Evolutionary conservation across 2,329 filamentous ascomycete species (phyloP), one percentile per base, ranked within the genome.

Genomic region (Pseudonectria buxi): DNA sequence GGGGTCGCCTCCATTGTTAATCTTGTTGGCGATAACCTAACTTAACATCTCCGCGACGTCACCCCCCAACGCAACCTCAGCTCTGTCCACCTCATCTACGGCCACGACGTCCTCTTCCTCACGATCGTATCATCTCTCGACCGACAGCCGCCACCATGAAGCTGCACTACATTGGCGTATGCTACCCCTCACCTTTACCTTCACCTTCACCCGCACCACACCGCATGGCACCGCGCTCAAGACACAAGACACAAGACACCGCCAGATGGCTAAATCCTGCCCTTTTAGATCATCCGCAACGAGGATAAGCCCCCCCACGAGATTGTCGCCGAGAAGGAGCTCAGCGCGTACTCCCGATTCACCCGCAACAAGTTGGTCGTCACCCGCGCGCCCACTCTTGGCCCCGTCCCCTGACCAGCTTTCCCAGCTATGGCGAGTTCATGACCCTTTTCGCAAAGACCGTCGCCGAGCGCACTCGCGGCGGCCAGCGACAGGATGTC

Each of bases 381-480:
- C 16, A 25, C 25, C 11, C 16, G 26, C 18, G 3, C 16, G 30
- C 25, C 32, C 7, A 16, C 16, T 40, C 32, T 26, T 34, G 39
- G 29, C 15, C 32, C 16, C 14, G 32, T 39, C 37, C 39, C 37
- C 40, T 32, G 32, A 45, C 49, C 26, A 40, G 32, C 26, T 22
- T 32, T 10, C 32, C 22, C 34, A 64, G 61, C 47, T 63, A 72
- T 69, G 69, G 65, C 56, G 68, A 74, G 49, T 78, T 94, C 71
- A 86, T 94, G 80, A 83, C 79, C 37, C 70, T 95, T 54, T 90
- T 94, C 68, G 77, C 79, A 62, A 86, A 86, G 64, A 90, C 84
- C 13, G 83, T 95, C 32, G 90, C 90, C 43, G 86, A 94, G 65
- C 76, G 86, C 51, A 95, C 87, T 41, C 71, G 72, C 41, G 76